phyloP scores from a whole-genome alignment of 208 protist genomes.

The Trichomonas gallinae region DNA sequence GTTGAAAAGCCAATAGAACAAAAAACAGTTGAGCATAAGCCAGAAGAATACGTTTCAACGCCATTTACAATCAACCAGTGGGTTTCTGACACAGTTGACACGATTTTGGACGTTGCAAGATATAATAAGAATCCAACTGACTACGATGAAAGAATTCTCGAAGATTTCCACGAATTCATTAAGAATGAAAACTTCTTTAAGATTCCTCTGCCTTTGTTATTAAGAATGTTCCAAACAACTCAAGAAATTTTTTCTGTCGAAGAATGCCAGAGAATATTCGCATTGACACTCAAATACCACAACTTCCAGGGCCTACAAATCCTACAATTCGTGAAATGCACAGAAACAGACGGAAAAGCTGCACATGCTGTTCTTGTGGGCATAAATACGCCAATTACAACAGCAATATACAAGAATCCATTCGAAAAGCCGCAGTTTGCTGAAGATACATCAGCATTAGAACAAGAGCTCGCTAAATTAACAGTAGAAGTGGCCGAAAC shows the following conservation, averaged over 20 bases:
- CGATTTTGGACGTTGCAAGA: background rate
- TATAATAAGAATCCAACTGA: background rate
- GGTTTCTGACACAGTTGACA: background rate
- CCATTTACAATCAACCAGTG: background rate
- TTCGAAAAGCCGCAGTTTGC: background rate
- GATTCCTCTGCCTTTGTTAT: background rate
- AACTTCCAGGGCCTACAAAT: background rate
- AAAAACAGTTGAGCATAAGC: background rate
- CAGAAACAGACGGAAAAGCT: background rate
- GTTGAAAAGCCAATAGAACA: background rate
- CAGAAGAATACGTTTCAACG: background rate
- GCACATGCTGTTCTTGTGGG: background rate
- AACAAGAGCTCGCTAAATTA: background rate
- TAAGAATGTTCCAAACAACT: background rate
- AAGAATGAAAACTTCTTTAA: background rate
- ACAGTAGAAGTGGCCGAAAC: background rate
- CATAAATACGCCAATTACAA: background rate
- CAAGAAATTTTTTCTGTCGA: background rate
- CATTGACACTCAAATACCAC: background rate
- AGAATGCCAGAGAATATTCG: background rate
- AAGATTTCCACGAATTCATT: background rate
- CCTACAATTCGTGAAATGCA: background rate
- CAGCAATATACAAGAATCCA: background rate
- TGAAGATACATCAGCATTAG: background rate
- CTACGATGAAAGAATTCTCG: background rate